Evolutionary conservation across 805 yeast species (phyloP).

Genomic region (Candida piceae): DNA sequence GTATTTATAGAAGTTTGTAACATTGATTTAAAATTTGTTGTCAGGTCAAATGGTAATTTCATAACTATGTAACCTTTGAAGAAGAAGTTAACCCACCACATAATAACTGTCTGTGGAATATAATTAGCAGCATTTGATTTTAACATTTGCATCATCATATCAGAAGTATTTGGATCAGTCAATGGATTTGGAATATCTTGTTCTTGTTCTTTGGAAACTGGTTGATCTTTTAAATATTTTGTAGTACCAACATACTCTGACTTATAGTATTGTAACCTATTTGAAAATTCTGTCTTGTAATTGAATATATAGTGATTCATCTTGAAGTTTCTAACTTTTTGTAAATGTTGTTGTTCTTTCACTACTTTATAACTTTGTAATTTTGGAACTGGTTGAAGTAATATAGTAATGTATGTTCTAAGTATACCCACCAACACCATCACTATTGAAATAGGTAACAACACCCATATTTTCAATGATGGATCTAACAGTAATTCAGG

Average conservation of each 20-base stretch:
- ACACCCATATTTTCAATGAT: conserved; percentile 79
- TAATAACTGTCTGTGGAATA: conserved; percentile 86
- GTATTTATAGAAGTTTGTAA: conserved; percentile 84
- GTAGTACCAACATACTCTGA: conserved; percentile 30
- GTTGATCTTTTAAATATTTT: conserved; percentile 55
- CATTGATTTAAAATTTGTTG: conserved; percentile 87
- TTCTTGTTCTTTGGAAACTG: conserved; percentile 28
- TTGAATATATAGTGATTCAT: conserved; percentile 46
- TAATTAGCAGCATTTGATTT: conserved; percentile 79
- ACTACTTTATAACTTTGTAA: conserved; percentile 45
- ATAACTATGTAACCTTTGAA: conserved; percentile 87
- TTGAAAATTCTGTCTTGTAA: conserved; percentile 41
- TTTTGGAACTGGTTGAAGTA: conserved; percentile 57
- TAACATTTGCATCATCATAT: conserved; percentile 69
- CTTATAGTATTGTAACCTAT: conserved; percentile 53
- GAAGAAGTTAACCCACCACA: conserved; percentile 95
- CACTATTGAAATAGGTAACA: conserved; percentile 81
- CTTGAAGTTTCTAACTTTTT: conserved; percentile 53
- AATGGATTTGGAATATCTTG: conserved; percentile 53
- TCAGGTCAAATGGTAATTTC: conserved; percentile 88
- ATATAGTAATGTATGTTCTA: conserved; percentile 59
- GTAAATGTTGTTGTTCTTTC: conserved; percentile 61
- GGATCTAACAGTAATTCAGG: conserved; percentile 73
- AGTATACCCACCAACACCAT: conserved; percentile 85
- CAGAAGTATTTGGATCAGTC: conserved; percentile 65